These are phyloP conservation scores for Amaranthus hypochondriacus DNA, from an alignment of 148 eudicot species.

Conservation along the genomic window DNA sequence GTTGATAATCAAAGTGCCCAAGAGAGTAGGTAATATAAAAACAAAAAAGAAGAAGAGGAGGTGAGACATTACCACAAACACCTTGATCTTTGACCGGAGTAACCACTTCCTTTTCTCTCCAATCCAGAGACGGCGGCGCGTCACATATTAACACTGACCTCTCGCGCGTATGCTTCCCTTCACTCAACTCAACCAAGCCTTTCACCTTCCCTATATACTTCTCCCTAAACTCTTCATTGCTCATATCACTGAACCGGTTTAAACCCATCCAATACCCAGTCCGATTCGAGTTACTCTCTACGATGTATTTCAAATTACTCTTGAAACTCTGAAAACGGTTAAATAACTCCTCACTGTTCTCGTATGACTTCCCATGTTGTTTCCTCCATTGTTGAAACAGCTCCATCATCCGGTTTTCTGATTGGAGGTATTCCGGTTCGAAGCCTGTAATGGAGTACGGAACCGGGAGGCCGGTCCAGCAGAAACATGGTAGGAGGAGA, in stretches of 20 bases:
- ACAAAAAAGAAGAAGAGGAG: not conserved
- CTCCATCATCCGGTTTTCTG: conserved; percentile 34
- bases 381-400: conserved; percentile 54
- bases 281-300: conserved; percentile 32
- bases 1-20: not conserved
- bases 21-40: not conserved
- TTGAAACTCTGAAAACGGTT: conserved; percentile 43
- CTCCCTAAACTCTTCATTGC: conserved; percentile 54
- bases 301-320: conserved; percentile 40
- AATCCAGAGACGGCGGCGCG: conserved; percentile 52
- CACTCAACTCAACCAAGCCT: conserved; percentile 21
- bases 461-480: conserved; percentile 22
- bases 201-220: conserved; percentile 29
- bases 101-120: conserved; percentile 53
- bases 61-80: conserved; percentile 35
- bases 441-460: conserved; percentile 39
- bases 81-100: conserved; percentile 55
- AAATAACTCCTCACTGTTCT: conserved; percentile 28
- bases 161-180: conserved; percentile 12
- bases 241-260: conserved; percentile 68
- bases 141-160: conserved; percentile 26
- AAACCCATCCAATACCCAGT: conserved; percentile 42
- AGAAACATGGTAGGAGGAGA: not conserved
- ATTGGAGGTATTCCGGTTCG: conserved; percentile 22
- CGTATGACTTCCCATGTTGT: conserved; percentile 35